Percentiles rank a stretch among this genome's conserved stretches.
These are phyloP conservation scores for Trichoderma sp. DNA, from an alignment of 2,329 filamentous ascomycete genomes.

Conservation along the genomic window DNA sequence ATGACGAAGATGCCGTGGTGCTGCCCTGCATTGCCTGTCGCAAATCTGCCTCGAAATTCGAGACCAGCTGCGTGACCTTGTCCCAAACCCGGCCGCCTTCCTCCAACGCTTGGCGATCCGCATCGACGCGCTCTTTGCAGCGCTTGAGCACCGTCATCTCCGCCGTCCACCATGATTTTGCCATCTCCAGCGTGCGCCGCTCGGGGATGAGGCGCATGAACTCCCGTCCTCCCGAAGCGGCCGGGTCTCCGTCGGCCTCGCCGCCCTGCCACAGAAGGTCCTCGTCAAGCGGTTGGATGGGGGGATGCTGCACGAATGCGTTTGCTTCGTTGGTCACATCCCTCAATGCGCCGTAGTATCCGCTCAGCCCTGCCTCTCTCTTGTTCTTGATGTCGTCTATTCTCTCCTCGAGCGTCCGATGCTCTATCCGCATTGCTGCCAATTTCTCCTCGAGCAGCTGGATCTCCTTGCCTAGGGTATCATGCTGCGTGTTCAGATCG, in stretches of 20 bases:
- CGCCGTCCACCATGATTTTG: slow-evolving; percentile 68
- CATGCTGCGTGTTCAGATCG: slow-evolving; percentile 59
- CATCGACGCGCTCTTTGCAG: slow-evolving; percentile 58
- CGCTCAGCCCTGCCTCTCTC: slow-evolving; percentile 70
- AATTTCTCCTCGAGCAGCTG: slow-evolving; percentile 66
- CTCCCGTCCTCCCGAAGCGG: slow-evolving; percentile 48
- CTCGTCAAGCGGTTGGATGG: slow-evolving; percentile 55
- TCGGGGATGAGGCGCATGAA: slow-evolving; percentile 65
- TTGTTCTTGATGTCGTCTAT: slow-evolving; percentile 66
- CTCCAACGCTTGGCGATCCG: slow-evolving; percentile 66
- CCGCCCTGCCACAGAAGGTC: slow-evolving; percentile 43
- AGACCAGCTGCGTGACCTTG: slow-evolving; percentile 60
- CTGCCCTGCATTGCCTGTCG: slow-evolving; percentile 54
- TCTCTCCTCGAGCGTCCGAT: slow-evolving; percentile 60
- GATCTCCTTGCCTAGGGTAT: slow-evolving; percentile 63
- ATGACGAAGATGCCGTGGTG: slow-evolving; percentile 26
- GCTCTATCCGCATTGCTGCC: slow-evolving; percentile 60
- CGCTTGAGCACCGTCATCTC: slow-evolving; percentile 60
- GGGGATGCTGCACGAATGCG: slow-evolving; percentile 60
- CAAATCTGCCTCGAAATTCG: slow-evolving; percentile 66
- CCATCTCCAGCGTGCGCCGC: slow-evolving; percentile 70
- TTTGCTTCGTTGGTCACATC: slow-evolving; percentile 66
- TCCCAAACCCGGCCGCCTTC: slow-evolving; percentile 70
- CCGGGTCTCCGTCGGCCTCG: slow-evolving; percentile 29
- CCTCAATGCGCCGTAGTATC: slow-evolving; percentile 67